Conservation (phyloP, 495 filamentous ascomycete genomes). For the Penicillium longicatenatum region DNA sequence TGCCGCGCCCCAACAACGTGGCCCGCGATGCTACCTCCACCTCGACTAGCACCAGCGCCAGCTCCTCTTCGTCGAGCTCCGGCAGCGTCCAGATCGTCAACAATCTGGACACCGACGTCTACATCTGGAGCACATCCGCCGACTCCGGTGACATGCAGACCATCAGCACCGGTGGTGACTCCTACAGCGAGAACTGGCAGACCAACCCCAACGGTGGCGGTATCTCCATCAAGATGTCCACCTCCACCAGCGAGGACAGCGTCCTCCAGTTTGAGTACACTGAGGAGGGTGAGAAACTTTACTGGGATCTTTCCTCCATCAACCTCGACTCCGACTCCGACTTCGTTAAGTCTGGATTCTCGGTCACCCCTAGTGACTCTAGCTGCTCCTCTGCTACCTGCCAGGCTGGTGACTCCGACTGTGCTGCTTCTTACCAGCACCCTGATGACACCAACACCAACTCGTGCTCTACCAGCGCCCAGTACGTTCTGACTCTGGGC, state of each 20-base stretch:
- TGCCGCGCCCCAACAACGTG: conserved; percentile 15
- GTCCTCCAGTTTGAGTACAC: conserved; percentile 47
- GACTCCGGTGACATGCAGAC: conserved; percentile 41
- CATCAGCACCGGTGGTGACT: conserved; percentile 37
- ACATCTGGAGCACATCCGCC: conserved; percentile 46
- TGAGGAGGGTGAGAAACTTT: conserved; percentile 23
- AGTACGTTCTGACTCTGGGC: conserved; percentile 34
- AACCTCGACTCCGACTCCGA: conserved; percentile 24
- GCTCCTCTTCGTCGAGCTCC: conserved; percentile 14
- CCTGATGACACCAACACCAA: conserved; percentile 37
- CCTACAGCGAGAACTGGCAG: conserved; percentile 37
- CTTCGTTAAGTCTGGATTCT: conserved; percentile 26
- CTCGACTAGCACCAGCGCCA: conserved; percentile 5
- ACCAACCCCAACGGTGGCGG: conserved; percentile 47
- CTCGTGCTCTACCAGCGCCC: conserved; percentile 26
- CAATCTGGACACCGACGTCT: conserved; percentile 40
- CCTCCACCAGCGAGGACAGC: conserved; percentile 29
- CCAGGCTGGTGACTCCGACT: conserved; percentile 28
- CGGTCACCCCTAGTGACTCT: conserved; percentile 22
- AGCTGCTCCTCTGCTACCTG: conserved; percentile 31
- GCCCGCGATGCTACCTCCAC: neutral
- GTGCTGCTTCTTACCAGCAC: conserved; percentile 35
- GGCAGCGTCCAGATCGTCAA: conserved; percentile 36
- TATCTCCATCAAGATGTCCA: conserved; percentile 51
- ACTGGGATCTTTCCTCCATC: conserved; percentile 41